These are phyloP conservation scores for Gracilaria vermiculophylla DNA, from an alignment of 23 red algal genomes.

Conservation along the genomic window DNA sequence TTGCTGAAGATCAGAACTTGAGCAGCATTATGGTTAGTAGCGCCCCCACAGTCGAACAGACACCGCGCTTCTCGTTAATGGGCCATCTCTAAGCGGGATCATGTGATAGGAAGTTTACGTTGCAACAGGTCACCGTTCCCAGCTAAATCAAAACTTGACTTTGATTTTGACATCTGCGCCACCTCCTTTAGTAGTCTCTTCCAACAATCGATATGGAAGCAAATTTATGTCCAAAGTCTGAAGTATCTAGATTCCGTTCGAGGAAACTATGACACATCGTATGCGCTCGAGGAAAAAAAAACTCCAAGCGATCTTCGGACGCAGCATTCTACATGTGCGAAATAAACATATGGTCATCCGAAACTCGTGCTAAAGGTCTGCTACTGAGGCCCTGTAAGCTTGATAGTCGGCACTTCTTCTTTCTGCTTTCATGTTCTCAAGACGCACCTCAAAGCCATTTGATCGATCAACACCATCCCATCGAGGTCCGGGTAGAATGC, in stretches of 20 bases:
- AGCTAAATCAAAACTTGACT: no score
- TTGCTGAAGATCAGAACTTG: background rate
- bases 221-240: no score
- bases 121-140: no score
- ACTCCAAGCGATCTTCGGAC: background rate
- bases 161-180: no score
- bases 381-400: constrained; percentile 46
- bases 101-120: background rate
- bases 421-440: constrained; percentile 44
- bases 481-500: constrained; percentile 50
- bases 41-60: background rate
- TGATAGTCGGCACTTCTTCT: constrained; percentile 14
- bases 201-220: no score
- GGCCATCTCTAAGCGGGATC: background rate
- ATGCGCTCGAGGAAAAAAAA: background rate
- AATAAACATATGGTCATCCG: background rate
- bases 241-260: no score
- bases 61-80: background rate
- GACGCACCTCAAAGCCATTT: constrained; percentile 57
- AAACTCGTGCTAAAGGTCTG: constrained; percentile 18
- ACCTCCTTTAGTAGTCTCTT: no score
- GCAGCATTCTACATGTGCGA: no score
- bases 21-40: background rate
- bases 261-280: no score
- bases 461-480: constrained; percentile 62